These are phyloP conservation scores for Aspergillus sp. DNA, from an alignment of 2,329 filamentous ascomycete genomes.

Conservation along the genomic window DNA sequence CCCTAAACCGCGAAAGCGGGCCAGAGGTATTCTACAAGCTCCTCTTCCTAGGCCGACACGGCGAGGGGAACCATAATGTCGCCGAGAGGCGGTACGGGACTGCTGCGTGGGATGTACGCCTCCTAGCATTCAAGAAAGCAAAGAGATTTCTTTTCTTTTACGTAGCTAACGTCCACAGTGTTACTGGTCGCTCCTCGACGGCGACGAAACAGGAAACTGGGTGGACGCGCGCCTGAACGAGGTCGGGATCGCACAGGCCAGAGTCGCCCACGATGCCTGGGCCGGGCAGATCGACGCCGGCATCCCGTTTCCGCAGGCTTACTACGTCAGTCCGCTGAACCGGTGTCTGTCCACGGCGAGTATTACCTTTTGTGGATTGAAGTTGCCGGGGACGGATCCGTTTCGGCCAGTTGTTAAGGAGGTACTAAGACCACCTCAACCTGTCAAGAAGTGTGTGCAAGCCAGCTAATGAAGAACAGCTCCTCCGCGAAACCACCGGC, in stretches of 20 bases:
- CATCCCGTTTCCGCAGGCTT: constrained; percentile 46
- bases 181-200: constrained; percentile 51
- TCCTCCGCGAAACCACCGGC: constrained; percentile 50
- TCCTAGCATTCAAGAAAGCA: too few relatives aligned
- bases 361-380: constrained; percentile 43
- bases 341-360: constrained; percentile 50
- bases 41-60: constrained; percentile 52
- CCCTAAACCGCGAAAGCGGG: constrained; percentile 34
- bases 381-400: constrained; percentile 35
- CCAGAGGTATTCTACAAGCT: constrained; percentile 42
- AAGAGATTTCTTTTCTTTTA: constrained; percentile 10
- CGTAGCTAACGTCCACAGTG: constrained; percentile 24
- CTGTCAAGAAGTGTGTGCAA: not conserved
- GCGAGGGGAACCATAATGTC: constrained; percentile 53
- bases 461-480: constrained; percentile 13
- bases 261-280: constrained; percentile 39
- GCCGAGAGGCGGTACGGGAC: constrained; percentile 51
- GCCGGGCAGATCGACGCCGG: constrained; percentile 34
- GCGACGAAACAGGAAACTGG: constrained; percentile 48
- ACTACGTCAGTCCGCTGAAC: constrained; percentile 49
- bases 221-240: constrained; percentile 50
- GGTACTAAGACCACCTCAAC: constrained; percentile 14
- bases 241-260: constrained; percentile 44
- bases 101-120: constrained; percentile 47
- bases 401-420: constrained; percentile 52